Evolutionary conservation across 495 filamentous ascomycete species (phyloP).

Genomic region (Neurospora sp.): DNA sequence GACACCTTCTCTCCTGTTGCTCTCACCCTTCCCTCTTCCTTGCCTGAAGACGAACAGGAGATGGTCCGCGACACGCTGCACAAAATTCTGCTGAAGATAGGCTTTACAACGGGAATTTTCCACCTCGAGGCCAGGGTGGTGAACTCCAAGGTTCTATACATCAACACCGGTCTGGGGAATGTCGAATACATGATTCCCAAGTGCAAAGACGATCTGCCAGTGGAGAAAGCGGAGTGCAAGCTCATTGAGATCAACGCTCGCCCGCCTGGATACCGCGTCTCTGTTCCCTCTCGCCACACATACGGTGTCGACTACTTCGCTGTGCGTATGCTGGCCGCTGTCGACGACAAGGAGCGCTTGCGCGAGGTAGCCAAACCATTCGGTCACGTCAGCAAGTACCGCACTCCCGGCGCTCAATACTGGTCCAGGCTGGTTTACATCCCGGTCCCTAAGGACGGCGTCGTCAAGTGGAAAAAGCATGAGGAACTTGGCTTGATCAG

Average conservation of each 20-base stretch:
- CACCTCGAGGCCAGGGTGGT: no score
- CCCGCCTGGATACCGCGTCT: constrained; percentile 23
- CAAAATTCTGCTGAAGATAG: no score
- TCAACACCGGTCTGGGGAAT: no score
- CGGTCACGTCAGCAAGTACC: not conserved
- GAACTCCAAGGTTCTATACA: no score
- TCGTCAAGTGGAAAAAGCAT: not conserved
- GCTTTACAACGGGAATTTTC: no score
- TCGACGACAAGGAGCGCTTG: constrained; percentile 19
- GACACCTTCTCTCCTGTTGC: no score
- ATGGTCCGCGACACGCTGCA: no score
- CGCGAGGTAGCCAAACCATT: not conserved
- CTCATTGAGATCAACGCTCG: constrained; percentile 30
- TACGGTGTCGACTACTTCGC: constrained; percentile 36
- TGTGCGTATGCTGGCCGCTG: constrained; percentile 23
- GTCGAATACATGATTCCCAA: no score
- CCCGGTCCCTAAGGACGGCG: constrained; percentile 14
- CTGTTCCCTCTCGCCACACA: constrained; percentile 16
- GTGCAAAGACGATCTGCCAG: no score
- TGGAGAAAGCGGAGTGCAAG: no score
- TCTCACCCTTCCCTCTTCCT: no score
- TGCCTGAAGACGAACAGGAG: no score
- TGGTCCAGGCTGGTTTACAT: constrained; percentile 22
- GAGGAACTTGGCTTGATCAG: not conserved
- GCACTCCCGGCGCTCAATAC: constrained; percentile 14